Evolutionary conservation across 2,329 filamentous ascomycete species (phyloP), one percentile per base, ranked within the genome.

Genomic region (Aspergillus hortae): DNA sequence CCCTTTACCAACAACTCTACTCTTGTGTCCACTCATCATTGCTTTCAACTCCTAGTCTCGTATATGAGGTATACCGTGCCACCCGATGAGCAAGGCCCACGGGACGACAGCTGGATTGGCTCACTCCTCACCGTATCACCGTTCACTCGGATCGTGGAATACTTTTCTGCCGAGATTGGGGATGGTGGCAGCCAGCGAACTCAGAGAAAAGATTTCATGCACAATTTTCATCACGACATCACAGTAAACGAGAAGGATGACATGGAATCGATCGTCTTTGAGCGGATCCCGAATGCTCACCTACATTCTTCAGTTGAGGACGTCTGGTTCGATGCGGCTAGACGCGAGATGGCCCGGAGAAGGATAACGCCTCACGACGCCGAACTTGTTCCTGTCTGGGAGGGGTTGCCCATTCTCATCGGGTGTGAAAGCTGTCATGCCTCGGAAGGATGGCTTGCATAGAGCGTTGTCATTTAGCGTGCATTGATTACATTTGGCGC

Each of bases 81-180:
- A 0, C 61, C 67, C 1, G 71, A 71, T 23, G 64, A 66, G 21
- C 59, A 58, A 3, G 64, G 57, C 10, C 57, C 62, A 5, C 50
- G 57, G 4, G 66, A 73, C 44, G 69, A 73, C 43, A 66, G 65
- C 15, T 72, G 71, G 67, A 73, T 74, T 35, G 70, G 67, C 48
- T 73, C 72, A 7, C 60, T 75, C 15, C 67, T 74, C 15, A 69
- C 70, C 1, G 55, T 70, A 4, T 71, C 70, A 10, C 69, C 71
- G 4, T 72, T 74, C 40, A 56, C 58, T 19, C 69, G 72, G 3
- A 66, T 73, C 6, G 67, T 71, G 30, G 71, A 75, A 48, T 74
- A 68, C 49, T 73, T 75, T 58, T 73, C 72, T 2, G 72, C 72
- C 0, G 72, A 74, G 50, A 74, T 74, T 30, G 72, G 72, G 5